phyloP scores from a whole-genome alignment of 306 rosid species.

The Hylodesmum podocarpum region DNA sequence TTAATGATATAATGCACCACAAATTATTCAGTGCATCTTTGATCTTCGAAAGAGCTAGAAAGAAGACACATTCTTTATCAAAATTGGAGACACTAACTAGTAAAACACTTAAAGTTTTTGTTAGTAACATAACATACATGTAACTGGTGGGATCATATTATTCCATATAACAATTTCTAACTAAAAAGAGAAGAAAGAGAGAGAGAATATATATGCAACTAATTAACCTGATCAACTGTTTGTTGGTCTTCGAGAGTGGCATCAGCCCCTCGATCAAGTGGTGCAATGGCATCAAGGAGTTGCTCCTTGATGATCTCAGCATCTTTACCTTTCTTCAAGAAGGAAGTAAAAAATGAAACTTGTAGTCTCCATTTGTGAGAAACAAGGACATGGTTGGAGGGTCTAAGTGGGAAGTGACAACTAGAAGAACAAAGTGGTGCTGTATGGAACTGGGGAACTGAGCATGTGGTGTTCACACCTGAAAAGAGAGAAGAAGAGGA shows the following conservation, averaged over 20 bases:
- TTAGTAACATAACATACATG: too few relatives aligned
- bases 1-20: background rate
- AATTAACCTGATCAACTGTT: slow-evolving; percentile 61
- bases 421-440: slow-evolving; percentile 14
- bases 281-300: slow-evolving; percentile 70
- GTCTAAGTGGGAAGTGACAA: slow-evolving; percentile 39
- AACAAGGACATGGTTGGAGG: slow-evolving; percentile 17
- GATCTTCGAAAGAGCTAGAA: background rate
- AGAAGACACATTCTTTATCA: background rate
- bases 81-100: background rate
- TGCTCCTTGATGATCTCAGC: slow-evolving; percentile 61
- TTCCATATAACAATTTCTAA: too few relatives aligned
- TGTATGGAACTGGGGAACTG: slow-evolving; percentile 30
- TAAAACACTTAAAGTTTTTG: background rate
- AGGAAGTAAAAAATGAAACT: slow-evolving; percentile 73
- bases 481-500: slow-evolving; percentile 41
- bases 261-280: slow-evolving; percentile 88
- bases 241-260: slow-evolving; percentile 76
- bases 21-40: background rate
- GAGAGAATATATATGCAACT: too few relatives aligned
- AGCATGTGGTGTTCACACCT: slow-evolving; percentile 26
- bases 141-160: too few relatives aligned
- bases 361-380: slow-evolving; percentile 63
- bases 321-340: slow-evolving; percentile 62
- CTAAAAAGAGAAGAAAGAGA: too few relatives aligned